Base-by-base conservation (phyloP, 257 asterid genomes). In the Solanum chaucha region DNA sequence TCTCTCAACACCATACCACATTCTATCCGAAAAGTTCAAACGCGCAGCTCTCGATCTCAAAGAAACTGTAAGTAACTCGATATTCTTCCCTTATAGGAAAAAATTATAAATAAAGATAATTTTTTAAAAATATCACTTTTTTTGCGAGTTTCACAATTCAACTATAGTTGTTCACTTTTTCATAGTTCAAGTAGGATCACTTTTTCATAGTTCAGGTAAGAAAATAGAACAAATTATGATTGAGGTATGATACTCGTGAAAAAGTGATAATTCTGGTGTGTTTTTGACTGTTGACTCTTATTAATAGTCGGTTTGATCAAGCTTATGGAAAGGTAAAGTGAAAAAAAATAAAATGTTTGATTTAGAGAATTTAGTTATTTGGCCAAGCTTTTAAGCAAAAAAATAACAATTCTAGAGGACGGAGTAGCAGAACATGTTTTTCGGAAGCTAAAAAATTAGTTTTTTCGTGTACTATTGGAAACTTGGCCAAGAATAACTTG, bases 21-120 rank as follows among this genome's bases (percentile, higher is more conserved):
- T 85, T 46, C 72, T 95, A 86, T 88, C 93, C 19, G 91, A 87
- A 68, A 86, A 84, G 72, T 88, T 93, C 78, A 93, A 93, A 71
- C 89, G 93, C 15, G 92, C 95, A 4, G 95, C 93, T 19, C 88
- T 95, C 86, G 94, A 91, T 88, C 92, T 94, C 84, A 95, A 95
- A 88, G 95, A 95, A 91, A 91, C 96, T 28, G 94, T 93, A 87
- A 3, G 22, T 14, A 28, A 46, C 80, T 26, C 8, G 13, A 40
- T 40, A 17, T 75, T 77, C 64, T 75, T 75, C 3, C 24, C 34
- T 38, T 20, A 28, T 28, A 28, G 28, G 28, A 28, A 28, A 28
- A 28, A 28, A 28, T 28, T 28, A 28, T 28, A 28, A 28, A 28
- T 28, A 28, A 28, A 28, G 28, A 28, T 28, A 28, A 28, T 28